These are phyloP conservation scores for Plasmodium ovale DNA, from an alignment of 169 alveolate species.

Conservation along the genomic window DNA sequence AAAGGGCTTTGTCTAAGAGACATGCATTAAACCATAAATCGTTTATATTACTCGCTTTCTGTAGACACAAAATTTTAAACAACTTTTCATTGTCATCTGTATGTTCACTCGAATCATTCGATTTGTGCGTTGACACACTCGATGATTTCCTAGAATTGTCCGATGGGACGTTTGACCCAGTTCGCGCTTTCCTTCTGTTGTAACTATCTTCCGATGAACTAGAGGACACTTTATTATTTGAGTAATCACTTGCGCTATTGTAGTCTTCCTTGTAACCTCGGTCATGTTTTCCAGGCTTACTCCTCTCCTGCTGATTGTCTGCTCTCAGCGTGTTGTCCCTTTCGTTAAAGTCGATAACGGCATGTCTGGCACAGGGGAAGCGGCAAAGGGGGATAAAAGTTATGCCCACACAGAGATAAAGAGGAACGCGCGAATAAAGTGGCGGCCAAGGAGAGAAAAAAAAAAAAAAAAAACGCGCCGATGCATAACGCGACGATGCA, in stretches of 20 bases:
- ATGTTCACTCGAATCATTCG: slow-evolving; percentile 20
- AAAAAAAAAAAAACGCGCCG: background rate
- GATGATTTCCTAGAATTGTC: slow-evolving; percentile 26
- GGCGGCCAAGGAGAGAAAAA: no score
- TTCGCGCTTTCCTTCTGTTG: background rate
- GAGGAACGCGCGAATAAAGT: no score
- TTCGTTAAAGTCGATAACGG: slow-evolving; percentile 59
- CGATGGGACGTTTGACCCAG: slow-evolving; percentile 9
- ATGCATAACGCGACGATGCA: background rate
- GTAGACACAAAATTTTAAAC: slow-evolving; percentile 45
- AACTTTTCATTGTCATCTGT: slow-evolving; percentile 37
- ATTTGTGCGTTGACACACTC: slow-evolving; percentile 20
- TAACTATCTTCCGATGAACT: slow-evolving; percentile 34
- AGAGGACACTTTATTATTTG: slow-evolving; percentile 1
- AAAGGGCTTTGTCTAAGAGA: slow-evolving; percentile 26
- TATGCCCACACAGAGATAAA: background rate
- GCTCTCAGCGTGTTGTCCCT: slow-evolving; percentile 1
- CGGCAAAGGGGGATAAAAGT: background rate
- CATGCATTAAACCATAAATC: slow-evolving; percentile 74
- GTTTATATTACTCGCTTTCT: slow-evolving; percentile 61
- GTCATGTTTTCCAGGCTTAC: background rate
- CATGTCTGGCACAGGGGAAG: slow-evolving; percentile 16
- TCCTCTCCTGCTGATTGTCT: background rate
- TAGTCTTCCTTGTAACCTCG: background rate
- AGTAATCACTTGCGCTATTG: slow-evolving; percentile 17